Conservation (phyloP, 164 flowering plant species). For the Stephania yunnanensis region DNA sequence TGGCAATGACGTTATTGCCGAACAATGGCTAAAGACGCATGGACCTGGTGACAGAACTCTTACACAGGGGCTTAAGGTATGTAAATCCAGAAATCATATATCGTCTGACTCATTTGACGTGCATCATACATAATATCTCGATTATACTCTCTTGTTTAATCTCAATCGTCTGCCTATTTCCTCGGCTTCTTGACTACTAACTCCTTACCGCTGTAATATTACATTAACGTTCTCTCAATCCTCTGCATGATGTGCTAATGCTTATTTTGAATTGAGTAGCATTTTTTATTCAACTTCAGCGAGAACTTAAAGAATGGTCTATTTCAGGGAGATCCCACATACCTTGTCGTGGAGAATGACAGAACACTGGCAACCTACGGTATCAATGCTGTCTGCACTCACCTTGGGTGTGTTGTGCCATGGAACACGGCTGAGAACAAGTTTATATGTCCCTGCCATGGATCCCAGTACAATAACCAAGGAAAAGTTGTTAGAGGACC, state of each 20-base stretch:
- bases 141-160: background rate
- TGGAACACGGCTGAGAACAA: conserved; percentile 75
- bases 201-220: background rate
- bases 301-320: conserved; percentile 3
- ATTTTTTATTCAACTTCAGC: background rate
- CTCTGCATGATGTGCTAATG: background rate
- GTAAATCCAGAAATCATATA: conserved; percentile 11
- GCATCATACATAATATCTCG: background rate
- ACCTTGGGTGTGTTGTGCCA: conserved; percentile 95
- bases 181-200: background rate
- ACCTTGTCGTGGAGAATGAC: conserved; percentile 87
- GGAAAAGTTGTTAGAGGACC: conserved; percentile 90
- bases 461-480: conserved; percentile 89
- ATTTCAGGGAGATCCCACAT: conserved; percentile 87
- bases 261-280: too few relatives aligned
- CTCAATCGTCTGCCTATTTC: background rate
- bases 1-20: conserved; percentile 73
- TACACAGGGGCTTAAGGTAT: conserved; percentile 76
- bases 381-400: conserved; percentile 91
- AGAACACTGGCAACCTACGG: conserved; percentile 81
- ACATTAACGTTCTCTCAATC: background rate
- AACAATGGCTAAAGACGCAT: conserved; percentile 75
- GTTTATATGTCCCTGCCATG: conserved; percentile 94
- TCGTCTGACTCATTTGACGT: background rate
- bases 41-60: conserved; percentile 91